Conservation (phyloP, 768 basidiomycete species). For the Tephrocybe sp. region DNA sequence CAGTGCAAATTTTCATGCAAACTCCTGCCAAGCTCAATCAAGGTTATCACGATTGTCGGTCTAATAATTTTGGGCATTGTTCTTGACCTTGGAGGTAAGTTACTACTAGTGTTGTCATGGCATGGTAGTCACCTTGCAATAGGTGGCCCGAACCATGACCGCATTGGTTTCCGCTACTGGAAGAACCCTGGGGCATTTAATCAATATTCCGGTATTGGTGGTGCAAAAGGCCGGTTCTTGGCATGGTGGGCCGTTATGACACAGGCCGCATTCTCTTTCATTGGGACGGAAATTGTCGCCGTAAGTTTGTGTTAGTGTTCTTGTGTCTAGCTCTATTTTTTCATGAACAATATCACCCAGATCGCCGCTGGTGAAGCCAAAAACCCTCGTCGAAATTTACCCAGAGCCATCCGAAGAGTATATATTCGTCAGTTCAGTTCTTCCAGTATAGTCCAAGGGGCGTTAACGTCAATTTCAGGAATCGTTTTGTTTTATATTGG, state of each 20-base stretch:
- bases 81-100: conserved; percentile 73
- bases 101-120: neutral
- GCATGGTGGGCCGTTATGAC: conserved; percentile 61
- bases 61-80: conserved; percentile 70
- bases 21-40: conserved; percentile 64
- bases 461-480: conserved; percentile 40
- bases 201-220: conserved; percentile 64
- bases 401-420: conserved; percentile 67
- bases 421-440: conserved; percentile 53
- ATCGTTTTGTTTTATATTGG: conserved; percentile 81
- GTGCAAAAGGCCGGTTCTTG: conserved; percentile 73
- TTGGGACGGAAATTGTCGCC: conserved; percentile 93
- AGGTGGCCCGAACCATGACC: conserved; percentile 83
- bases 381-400: conserved; percentile 72
- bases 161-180: conserved; percentile 79
- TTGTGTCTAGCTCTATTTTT: no score
- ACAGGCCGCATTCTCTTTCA: conserved; percentile 90
- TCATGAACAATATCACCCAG: no score
- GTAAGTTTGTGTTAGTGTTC: no score
- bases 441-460: neutral
- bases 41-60: conserved; percentile 82
- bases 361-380: conserved; percentile 88
- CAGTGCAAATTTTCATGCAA: conserved; percentile 15
- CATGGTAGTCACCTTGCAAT: neutral
- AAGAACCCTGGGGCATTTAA: conserved; percentile 86